Conservation (phyloP, 441 rosid species). For the Codiaeum variegatum region DNA sequence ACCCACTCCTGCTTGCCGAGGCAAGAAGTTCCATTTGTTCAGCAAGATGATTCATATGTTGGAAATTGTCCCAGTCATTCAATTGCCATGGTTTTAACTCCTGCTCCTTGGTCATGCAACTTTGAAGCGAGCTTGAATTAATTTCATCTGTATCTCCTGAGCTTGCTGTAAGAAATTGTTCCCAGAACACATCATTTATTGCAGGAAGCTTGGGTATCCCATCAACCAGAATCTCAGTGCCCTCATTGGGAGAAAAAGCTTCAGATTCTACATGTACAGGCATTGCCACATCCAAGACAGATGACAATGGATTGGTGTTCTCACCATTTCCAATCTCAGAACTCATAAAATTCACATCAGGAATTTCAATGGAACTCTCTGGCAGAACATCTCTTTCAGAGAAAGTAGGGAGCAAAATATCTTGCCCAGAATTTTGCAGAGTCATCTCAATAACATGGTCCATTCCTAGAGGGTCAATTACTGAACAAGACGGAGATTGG, state of each 20-base stretch:
- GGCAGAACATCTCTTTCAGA: slow-evolving; percentile 32
- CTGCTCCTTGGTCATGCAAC: slow-evolving; percentile 29
- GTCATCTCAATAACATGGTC: slow-evolving; percentile 19
- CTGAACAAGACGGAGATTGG: slow-evolving; percentile 26
- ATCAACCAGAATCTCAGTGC: slow-evolving; percentile 34
- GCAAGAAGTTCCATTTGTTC: slow-evolving; percentile 75
- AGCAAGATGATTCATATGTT: slow-evolving; percentile 62
- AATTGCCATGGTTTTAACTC: slow-evolving; percentile 30
- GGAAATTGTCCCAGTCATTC: slow-evolving; percentile 41
- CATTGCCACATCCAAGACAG: slow-evolving; percentile 32
- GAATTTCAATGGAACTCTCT: slow-evolving; percentile 36
- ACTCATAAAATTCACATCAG: slow-evolving; percentile 32
- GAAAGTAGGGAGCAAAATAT: slow-evolving; percentile 22
- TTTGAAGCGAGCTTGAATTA: slow-evolving; percentile 32
- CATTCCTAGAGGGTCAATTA: slow-evolving; percentile 15
- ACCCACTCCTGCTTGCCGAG: slow-evolving; percentile 41
- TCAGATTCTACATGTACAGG: slow-evolving; percentile 54
- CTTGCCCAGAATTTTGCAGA: slow-evolving; percentile 28
- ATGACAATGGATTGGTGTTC: slow-evolving; percentile 32
- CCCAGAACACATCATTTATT: slow-evolving; percentile 49
- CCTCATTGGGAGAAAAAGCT: slow-evolving; percentile 37
- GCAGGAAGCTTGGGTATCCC: slow-evolving; percentile 59
- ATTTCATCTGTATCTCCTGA: slow-evolving; percentile 56
- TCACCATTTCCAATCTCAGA: slow-evolving; percentile 32
- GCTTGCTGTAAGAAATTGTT: slow-evolving; percentile 49